phyloP scores from a whole-genome alignment of 2,329 filamentous ascomycete species.

The Diplodia sapinea region DNA sequence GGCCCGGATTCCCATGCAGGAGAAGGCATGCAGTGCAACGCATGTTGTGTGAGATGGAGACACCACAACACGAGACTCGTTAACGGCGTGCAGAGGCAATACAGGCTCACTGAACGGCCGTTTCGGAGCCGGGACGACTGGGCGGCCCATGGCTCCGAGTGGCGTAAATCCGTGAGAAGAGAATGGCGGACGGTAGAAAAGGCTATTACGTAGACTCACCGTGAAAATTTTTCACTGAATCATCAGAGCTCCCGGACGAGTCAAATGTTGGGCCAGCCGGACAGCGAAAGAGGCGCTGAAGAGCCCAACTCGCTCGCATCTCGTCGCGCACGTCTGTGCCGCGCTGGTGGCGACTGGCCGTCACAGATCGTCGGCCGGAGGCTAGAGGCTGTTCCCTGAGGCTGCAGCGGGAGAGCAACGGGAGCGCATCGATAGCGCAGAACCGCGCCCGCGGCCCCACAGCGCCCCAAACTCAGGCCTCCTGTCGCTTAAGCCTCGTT shows the following conservation, averaged over 20 bases:
- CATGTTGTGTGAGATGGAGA: background rate
- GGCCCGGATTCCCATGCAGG: conserved; percentile 19
- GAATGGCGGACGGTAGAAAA: conserved; percentile 8
- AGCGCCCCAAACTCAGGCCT: conserved; percentile 17
- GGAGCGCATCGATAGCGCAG: conserved; percentile 29
- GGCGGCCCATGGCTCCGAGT: background rate
- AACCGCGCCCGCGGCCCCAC: conserved; percentile 20
- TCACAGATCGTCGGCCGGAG: conserved; percentile 10
- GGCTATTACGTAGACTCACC: conserved; percentile 7
- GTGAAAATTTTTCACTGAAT: conserved; percentile 20
- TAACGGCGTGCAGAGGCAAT: background rate
- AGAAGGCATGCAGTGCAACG: conserved; percentile 15
- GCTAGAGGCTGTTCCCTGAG: conserved; percentile 24
- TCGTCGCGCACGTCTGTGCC: background rate
- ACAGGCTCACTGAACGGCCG: conserved; percentile 13
- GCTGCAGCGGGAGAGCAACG: conserved; percentile 25
- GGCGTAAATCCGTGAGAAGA: conserved; percentile 14
- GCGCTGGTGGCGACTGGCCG: background rate
- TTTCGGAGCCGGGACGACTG: background rate
- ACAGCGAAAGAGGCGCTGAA: background rate
- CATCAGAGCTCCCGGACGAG: background rate
- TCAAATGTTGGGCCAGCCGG: background rate
- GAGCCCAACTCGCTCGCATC: too few relatives aligned
- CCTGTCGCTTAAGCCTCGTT: conserved; percentile 27
- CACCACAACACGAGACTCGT: background rate